Base-by-base conservation (phyloP, 257 asterid species). In the Nicotiana undulata region DNA sequence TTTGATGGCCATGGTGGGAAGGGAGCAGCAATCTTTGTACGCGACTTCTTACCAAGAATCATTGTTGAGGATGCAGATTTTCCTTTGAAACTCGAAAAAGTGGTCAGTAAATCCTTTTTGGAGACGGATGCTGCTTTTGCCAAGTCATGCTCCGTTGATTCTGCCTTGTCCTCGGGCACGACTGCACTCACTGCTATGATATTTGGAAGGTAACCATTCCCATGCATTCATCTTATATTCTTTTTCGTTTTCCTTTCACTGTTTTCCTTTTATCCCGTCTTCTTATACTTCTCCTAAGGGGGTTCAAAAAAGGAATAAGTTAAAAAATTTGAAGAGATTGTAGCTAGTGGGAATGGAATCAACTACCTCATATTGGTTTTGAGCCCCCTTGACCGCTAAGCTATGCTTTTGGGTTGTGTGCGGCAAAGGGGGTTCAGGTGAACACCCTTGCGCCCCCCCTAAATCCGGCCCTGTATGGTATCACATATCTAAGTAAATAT, bases 1-100 rank as follows among this genome's bases (percentile, higher is more conserved):
- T 94, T 94, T 74, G 98, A 94, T 81, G 98, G 98, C 34, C 98
- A 94, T 86, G 98, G 91, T 63, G 98, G 98, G 75, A 90, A 90
- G 82, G 93, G 90, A 46, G 98, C 98, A 12, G 91, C 98, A 51
- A 92, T 90, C 61, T 94, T 91, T 80, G 98, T 90, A 5, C 93
- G 98, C 1, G 97, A 93, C 76, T 95, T 86, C 83, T 87, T 94
- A 70, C 98, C 98, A 10, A 86, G 97, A 80, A 87, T 93, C 49
- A 93, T 94, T 52, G 93, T 93, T 2, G 92, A 91, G 84, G 98
- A 94, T 82, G 92, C 93, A 18, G 93, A 90, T 84, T 94, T 94
- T 60, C 98, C 98, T 0, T 79, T 90, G 83, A 88, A 91, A 87
- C 96, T 94, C 31, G 96, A 94, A 91, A 94, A 89, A 88, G 98